These are phyloP conservation scores for Ramichloridium luteum DNA, from an alignment of 2,329 filamentous ascomycete species.

Conservation along the genomic window DNA sequence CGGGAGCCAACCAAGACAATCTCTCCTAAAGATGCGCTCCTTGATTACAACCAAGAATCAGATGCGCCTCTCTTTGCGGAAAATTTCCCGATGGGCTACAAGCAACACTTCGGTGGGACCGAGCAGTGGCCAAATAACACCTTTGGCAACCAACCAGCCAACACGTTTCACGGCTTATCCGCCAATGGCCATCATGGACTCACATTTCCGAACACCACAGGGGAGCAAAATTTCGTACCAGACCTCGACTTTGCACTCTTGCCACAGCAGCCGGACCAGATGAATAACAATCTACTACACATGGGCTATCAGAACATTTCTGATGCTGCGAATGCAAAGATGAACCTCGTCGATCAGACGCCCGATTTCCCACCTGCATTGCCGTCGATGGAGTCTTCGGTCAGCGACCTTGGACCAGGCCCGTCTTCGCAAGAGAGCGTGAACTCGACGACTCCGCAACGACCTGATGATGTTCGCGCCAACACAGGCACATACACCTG, in stretches of 20 bases:
- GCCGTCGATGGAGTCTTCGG: constrained; percentile 50
- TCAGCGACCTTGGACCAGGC: constrained; percentile 39
- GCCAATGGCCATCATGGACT: constrained; percentile 30
- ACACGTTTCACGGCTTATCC: constrained; percentile 32
- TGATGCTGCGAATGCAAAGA: constrained; percentile 16
- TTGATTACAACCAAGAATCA: constrained; percentile 63
- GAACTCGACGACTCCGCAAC: constrained; percentile 25
- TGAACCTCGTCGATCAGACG: constrained; percentile 27
- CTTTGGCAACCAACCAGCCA: constrained; percentile 31
- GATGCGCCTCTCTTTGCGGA: constrained; percentile 67
- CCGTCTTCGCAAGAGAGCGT: constrained; percentile 32
- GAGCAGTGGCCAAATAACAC: constrained; percentile 33
- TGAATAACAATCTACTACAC: constrained; percentile 14
- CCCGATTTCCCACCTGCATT: constrained; percentile 48
- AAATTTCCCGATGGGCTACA: constrained; percentile 24
- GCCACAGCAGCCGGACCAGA: constrained; percentile 15
- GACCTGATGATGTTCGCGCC: constrained; percentile 54
- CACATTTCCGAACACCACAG: constrained; percentile 31
- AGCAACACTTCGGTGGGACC: constrained; percentile 21
- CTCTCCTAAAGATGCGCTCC: constrained; percentile 79
- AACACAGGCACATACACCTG: constrained; percentile 90
- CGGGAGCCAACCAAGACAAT: constrained; percentile 59
- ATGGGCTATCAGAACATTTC: constrained; percentile 20
- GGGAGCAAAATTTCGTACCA: constrained; percentile 19
- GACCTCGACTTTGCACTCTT: constrained; percentile 26